phyloP scores from a whole-genome alignment of 2,329 filamentous ascomycete genomes.

The Fusarium illudens region DNA sequence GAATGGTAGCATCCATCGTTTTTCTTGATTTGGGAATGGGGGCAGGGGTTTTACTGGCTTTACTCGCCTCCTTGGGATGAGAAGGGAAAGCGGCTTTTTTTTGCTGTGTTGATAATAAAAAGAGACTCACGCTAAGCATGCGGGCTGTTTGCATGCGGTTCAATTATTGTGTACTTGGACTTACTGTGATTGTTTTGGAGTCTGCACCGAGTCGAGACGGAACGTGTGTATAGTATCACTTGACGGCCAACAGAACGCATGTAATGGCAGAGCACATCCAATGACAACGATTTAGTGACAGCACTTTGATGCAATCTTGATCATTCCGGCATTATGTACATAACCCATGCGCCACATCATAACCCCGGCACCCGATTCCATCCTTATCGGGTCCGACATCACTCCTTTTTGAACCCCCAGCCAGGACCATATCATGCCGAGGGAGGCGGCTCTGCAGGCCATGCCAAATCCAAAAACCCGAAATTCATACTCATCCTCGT shows the following conservation, averaged over 20 bases:
- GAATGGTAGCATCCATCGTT: neutral
- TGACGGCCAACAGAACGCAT: neutral
- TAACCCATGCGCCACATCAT: constrained; percentile 40
- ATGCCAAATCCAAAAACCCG: constrained; percentile 32
- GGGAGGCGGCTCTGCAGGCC: constrained; percentile 22
- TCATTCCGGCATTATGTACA: constrained; percentile 45
- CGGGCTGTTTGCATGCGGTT: constrained; percentile 23
- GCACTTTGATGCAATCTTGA: constrained; percentile 31
- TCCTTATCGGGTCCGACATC: constrained; percentile 24
- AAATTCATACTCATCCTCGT: constrained; percentile 26
- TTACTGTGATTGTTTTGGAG: neutral
- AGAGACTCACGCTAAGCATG: constrained; percentile 30
- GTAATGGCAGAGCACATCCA: neutral
- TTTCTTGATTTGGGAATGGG: constrained; percentile 11
- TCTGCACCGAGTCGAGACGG: too few relatives aligned
- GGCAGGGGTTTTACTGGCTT: constrained; percentile 4
- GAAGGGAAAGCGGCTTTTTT: constrained; percentile 10
- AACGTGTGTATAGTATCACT: neutral
- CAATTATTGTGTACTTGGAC: neutral
- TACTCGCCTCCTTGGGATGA: neutral
- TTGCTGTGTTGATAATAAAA: constrained; percentile 31
- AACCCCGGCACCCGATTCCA: constrained; percentile 33
- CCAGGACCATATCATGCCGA: constrained; percentile 19
- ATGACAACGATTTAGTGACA: neutral
- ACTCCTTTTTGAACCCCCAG: constrained; percentile 33